Conservation (phyloP, 306 rosid species). For the Cucurbita ficifolia region DNA sequence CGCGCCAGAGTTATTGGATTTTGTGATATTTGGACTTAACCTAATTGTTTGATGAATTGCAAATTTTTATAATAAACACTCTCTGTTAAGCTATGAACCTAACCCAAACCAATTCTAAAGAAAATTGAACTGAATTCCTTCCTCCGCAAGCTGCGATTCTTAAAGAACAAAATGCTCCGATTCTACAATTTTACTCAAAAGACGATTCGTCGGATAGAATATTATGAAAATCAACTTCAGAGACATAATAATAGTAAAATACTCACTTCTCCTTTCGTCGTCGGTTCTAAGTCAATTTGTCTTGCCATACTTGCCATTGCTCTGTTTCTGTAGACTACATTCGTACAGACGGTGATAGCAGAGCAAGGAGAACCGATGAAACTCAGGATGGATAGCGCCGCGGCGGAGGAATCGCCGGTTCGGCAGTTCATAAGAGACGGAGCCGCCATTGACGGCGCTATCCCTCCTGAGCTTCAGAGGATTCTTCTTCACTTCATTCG, state of each 20-base stretch:
- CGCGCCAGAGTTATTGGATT: neutral
- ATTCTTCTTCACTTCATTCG: slow-evolving; percentile 1
- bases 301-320: neutral
- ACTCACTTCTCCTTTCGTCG: neutral
- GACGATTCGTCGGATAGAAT: neutral
- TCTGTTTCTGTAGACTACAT: neutral
- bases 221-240: neutral
- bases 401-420: neutral
- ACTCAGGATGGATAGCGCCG: slow-evolving; percentile 16
- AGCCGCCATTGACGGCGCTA: neutral
- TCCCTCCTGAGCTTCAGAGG: slow-evolving; percentile 16
- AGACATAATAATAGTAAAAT: neutral
- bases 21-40: neutral
- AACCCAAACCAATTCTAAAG: neutral
- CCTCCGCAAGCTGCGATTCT: neutral
- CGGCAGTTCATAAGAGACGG: neutral
- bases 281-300: neutral
- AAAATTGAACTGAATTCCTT: neutral
- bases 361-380: slow-evolving; percentile 10
- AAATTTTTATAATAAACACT: neutral
- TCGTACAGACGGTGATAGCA: neutral
- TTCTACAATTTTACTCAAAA: neutral
- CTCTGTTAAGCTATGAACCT: neutral
- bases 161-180: neutral
- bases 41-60: neutral